Percentiles rank a stretch among this genome's conserved stretches.
Evolutionary conservation across 139 green algal genomes (phyloP).

Genomic region (Chlorella sp.): DNA sequence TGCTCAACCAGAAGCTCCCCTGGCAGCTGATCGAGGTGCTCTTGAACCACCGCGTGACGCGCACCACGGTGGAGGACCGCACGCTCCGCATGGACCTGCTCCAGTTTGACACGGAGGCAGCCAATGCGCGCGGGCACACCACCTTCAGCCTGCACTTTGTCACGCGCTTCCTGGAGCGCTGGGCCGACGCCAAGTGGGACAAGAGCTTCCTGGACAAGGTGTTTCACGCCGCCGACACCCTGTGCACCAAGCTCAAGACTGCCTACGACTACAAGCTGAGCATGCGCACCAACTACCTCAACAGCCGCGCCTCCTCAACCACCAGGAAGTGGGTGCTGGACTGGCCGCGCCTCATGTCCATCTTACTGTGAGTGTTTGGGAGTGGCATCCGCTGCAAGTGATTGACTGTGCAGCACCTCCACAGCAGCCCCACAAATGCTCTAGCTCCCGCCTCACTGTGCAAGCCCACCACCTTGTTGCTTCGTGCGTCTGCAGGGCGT

Average conservation of each 20-base stretch:
- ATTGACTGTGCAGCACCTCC: not conserved
- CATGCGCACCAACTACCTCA: conserved; percentile 7
- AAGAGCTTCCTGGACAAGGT: conserved; percentile 11
- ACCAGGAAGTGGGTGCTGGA: not conserved
- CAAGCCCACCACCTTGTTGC: not conserved
- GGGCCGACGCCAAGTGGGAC: conserved; percentile 1
- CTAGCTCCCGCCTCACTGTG: not conserved
- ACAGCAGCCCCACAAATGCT: no score
- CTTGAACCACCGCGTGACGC: conserved; percentile 3
- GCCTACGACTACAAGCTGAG: conserved; percentile 9
- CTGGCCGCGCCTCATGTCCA: not conserved
- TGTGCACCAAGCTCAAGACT: conserved; percentile 14
- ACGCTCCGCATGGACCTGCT: not conserved
- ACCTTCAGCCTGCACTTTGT: conserved; percentile 1
- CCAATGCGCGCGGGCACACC: not conserved
- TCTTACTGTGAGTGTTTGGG: not conserved
- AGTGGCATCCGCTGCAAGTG: not conserved
- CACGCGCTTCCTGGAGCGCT: not conserved
- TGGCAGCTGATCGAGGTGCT: conserved; percentile 9
- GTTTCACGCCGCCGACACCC: conserved; percentile 1
- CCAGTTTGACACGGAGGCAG: not conserved
- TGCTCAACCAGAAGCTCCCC: conserved; percentile 5
- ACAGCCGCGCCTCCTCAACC: not conserved
- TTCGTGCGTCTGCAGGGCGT: not conserved
- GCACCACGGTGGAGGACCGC: conserved; percentile 7